These are phyloP conservation scores for Fagus sylvatica DNA, from an alignment of 306 rosid genomes.

Conservation along the genomic window DNA sequence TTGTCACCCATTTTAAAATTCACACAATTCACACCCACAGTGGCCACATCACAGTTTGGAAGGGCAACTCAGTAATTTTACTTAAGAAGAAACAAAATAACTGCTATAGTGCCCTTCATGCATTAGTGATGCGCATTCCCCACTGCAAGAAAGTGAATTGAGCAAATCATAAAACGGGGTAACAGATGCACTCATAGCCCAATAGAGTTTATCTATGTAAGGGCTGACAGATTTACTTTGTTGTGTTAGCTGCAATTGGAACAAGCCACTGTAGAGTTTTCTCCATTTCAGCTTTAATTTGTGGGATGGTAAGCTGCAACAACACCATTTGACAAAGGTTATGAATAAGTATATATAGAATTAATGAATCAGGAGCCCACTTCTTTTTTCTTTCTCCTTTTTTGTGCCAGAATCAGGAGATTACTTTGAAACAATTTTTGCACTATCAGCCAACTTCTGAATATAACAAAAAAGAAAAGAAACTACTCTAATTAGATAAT, in stretches of 20 bases:
- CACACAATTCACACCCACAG: background rate
- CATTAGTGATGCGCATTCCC: background rate
- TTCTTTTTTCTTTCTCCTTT: background rate
- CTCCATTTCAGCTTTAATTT: constrained; percentile 97
- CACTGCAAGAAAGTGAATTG: constrained; percentile 17
- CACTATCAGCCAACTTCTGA: background rate
- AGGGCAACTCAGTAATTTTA: background rate
- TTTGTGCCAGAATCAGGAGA: background rate
- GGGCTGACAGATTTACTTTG: constrained; percentile 59
- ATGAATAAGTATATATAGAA: background rate
- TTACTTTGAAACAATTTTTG: background rate
- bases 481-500: background rate
- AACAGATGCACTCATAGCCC: constrained; percentile 20
- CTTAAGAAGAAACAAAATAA: background rate
- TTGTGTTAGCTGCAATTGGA: constrained; percentile 88
- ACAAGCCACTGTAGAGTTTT: constrained; percentile 92
- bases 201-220: constrained; percentile 4
- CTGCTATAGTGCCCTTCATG: constrained; percentile 10
- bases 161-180: constrained; percentile 16
- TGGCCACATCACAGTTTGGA: background rate
- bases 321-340: background rate
- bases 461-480: background rate
- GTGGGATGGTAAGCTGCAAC: constrained; percentile 81
- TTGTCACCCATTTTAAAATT: background rate
- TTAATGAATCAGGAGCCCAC: background rate